Evolutionary conservation across 1,284 basidiomycete genomes (phyloP).

Genomic region (Boletellus deceptivus): DNA sequence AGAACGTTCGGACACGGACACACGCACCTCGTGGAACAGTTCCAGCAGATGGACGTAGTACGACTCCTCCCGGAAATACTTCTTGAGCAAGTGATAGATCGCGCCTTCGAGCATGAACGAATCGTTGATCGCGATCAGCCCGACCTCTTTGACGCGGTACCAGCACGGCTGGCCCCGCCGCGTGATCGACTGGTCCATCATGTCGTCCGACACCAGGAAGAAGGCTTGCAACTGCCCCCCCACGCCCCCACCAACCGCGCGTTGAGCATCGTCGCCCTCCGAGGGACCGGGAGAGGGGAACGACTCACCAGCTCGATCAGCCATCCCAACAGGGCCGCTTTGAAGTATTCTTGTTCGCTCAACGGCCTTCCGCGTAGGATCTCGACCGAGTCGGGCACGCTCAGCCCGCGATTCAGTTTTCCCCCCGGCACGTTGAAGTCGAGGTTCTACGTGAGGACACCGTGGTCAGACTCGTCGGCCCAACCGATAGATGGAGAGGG

Average conservation of each 20-base stretch:
- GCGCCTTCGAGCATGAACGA: constrained; percentile 95
- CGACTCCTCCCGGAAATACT: constrained; percentile 78
- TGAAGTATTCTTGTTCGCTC: no score
- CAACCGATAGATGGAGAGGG: no score
- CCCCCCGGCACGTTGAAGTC: no score
- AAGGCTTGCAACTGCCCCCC: constrained; percentile 89
- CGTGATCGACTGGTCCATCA: constrained; percentile 95
- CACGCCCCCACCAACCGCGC: no score
- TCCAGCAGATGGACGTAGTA: constrained; percentile 92
- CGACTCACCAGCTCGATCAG: no score
- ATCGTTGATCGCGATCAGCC: constrained; percentile 94
- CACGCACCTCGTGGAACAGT: constrained; percentile 66
- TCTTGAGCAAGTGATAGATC: constrained; percentile 90
- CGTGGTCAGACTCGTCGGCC: no score
- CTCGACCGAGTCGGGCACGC: no score
- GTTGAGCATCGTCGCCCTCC: not conserved
- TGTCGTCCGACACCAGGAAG: constrained; percentile 97
- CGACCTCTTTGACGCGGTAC: constrained; percentile 79
- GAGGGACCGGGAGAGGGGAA: constrained; percentile 39
- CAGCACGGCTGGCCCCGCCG: constrained; percentile 98
- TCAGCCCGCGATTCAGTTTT: no score
- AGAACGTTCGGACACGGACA: no score
- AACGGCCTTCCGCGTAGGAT: no score
- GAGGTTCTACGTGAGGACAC: no score
- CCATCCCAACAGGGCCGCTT: no score